Percentiles rank a stretch among this genome's conserved stretches.
These are phyloP conservation scores for Glebionis coronaria DNA, from an alignment of 129 eudicot genomes.

Conservation along the genomic window DNA sequence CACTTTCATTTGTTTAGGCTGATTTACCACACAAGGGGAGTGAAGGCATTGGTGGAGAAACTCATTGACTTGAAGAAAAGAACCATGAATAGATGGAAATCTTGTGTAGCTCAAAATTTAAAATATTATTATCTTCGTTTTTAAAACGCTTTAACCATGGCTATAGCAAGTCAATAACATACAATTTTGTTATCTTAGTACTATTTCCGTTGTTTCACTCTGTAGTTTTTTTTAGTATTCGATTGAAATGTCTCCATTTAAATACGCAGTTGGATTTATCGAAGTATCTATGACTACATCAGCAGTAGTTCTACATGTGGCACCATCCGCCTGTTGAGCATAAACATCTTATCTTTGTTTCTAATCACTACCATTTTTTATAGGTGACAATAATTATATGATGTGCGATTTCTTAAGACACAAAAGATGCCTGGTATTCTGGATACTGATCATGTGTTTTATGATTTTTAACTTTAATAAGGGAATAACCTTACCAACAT, in stretches of 20 bases:
- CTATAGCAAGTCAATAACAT: not conserved
- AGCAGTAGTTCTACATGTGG: not conserved
- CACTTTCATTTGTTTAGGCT: constrained; percentile 36
- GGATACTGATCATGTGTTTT: not conserved
- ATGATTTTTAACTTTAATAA: not conserved
- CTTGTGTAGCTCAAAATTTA: constrained; percentile 7
- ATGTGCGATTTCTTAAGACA: not conserved
- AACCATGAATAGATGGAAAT: constrained; percentile 58
- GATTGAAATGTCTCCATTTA: constrained; percentile 11
- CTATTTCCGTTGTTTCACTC: not conserved
- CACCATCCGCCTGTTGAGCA: not conserved
- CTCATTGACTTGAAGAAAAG: constrained; percentile 52
- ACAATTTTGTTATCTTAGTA: constrained; percentile 2
- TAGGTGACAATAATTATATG: not conserved
- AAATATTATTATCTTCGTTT: not conserved
- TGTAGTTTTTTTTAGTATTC: constrained; percentile 2
- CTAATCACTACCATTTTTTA: not conserved
- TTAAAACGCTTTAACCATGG: not conserved
- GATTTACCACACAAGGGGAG: constrained; percentile 47
- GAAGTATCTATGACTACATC: not conserved
- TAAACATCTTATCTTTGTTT: not conserved
- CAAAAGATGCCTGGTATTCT: not conserved
- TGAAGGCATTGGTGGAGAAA: constrained; percentile 58
- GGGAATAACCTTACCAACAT: not conserved
- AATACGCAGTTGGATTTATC: not conserved